These are phyloP conservation scores for Noccaea bulbosa DNA, from an alignment of 345 rosid genomes.

Conservation along the genomic window DNA sequence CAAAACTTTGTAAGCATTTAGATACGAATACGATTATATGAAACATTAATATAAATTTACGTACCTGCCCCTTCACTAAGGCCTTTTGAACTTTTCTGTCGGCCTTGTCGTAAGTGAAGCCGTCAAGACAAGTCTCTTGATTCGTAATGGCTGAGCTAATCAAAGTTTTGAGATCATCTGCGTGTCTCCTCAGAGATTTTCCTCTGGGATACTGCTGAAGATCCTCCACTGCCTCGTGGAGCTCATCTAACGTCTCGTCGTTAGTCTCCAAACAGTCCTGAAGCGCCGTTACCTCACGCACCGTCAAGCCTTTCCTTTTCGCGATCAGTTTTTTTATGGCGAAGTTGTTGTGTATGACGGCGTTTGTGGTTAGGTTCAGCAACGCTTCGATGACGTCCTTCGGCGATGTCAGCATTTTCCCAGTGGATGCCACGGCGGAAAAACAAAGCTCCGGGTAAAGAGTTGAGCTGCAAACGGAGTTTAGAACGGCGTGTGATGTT, in stretches of 20 bases:
- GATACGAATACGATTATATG: neutral
- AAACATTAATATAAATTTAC: conserved; percentile 5
- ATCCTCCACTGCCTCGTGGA: conserved; percentile 56
- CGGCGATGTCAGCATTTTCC: conserved; percentile 30
- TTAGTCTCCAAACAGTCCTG: conserved; percentile 82
- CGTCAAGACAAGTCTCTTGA: conserved; percentile 79
- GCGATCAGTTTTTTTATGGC: conserved; percentile 40
- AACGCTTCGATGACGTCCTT: conserved; percentile 53
- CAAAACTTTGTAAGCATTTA: neutral
- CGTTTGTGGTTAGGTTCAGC: conserved; percentile 43
- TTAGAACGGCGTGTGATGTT: conserved; percentile 41
- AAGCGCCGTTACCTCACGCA: conserved; percentile 67
- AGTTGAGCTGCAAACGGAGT: conserved; percentile 58
- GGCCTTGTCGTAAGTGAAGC: conserved; percentile 64
- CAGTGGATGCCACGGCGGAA: conserved; percentile 50
- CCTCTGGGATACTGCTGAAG: conserved; percentile 58
- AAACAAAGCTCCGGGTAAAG: conserved; percentile 63
- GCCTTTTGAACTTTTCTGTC: conserved; percentile 54
- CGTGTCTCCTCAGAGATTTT: conserved; percentile 61
- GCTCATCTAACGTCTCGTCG: conserved; percentile 79
- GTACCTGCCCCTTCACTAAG: conserved; percentile 49
- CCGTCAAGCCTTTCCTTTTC: conserved; percentile 44
- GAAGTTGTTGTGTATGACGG: conserved; percentile 46
- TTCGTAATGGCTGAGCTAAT: conserved; percentile 89
- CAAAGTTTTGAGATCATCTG: conserved; percentile 77